Evolutionary conservation across 805 yeast species (phyloP), one percentile per base, ranked within the genome.

Genomic region (Schizosaccharomyces octosporus): DNA sequence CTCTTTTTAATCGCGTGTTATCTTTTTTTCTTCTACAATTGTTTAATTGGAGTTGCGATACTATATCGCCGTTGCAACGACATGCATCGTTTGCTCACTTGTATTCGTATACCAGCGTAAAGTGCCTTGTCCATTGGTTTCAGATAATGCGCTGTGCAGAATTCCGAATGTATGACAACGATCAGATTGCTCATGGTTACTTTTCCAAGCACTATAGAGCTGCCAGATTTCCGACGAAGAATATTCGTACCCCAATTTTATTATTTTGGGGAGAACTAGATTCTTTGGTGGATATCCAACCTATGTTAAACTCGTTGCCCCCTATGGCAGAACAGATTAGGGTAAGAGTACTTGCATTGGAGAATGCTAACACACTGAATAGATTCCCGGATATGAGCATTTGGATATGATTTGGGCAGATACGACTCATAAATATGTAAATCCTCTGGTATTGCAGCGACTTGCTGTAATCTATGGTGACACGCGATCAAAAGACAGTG

Each of bases 41-140:
- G 61, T 90, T 90, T 71, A 79, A 83, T 68, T 90, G 98, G 98
- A 76, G 74, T 59, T 79, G 89, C 7, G 55, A 64, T 4, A 86
- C 93, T 71, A 89, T 93, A 65, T 73, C 81, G 39, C 75, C 78
- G 63, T 72, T 80, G 54, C 95, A 89, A 70, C 90, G 89, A 68
- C 72, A 81, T 59, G 78, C 85, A n/a, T 79, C 86, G 17, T 90
- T 86, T 71, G 81, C 87, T n/a, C 97, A 93, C 70, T 74, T 90
- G 62, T 90, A 89, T 72, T 85, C 95, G 1, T 84, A 95, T 29
- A 87, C 97, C 0, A 81, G 89, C 1, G 97, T 89, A 32, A 90
- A 89, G 71, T 80, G 85, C 9, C 88, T 88, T 57, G 97, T 87
- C n/a, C 96, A 87, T 71, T 87, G 96, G 96, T 87, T 87, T 67